Conservation (phyloP, 2,329 filamentous ascomycete genomes). For the Talaromyces albobiverticillius region DNA sequence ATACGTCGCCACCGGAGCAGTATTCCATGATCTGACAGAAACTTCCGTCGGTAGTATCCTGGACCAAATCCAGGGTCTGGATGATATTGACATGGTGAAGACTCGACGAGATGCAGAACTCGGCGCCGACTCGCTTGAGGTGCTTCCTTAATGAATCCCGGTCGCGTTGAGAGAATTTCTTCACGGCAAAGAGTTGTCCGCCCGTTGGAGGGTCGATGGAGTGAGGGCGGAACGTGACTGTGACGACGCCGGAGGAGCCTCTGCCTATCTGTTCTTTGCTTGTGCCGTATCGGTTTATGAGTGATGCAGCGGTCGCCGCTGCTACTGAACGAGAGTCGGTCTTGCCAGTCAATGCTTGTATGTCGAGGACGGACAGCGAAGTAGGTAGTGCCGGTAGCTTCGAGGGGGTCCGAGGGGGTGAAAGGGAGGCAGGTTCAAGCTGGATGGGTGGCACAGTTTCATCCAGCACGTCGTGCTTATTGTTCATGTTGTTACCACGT, state of each 20-base stretch:
- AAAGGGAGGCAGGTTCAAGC: background rate
- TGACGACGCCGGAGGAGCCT: constrained; percentile 83
- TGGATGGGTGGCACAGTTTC: background rate
- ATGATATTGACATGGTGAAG: constrained; percentile 88
- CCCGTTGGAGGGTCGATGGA: constrained; percentile 61
- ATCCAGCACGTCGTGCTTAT: background rate
- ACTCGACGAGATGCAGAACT: constrained; percentile 90
- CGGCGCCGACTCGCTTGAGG: constrained; percentile 82
- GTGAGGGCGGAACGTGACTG: constrained; percentile 83
- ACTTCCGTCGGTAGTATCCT: constrained; percentile 68
- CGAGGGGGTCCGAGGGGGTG: too few relatives aligned
- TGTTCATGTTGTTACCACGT: background rate
- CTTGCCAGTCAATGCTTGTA: background rate
- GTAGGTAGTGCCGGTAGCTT: too few relatives aligned
- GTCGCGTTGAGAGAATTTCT: constrained; percentile 81
- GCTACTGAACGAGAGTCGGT: background rate
- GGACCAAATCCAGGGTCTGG: constrained; percentile 82
- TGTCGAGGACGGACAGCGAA: background rate
- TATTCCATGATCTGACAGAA: constrained; percentile 96
- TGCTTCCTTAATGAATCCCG: constrained; percentile 88
- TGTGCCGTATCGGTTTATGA: constrained; percentile 11
- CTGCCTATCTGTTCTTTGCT: constrained; percentile 60
- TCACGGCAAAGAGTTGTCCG: constrained; percentile 88
- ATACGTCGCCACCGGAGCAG: constrained; percentile 82
- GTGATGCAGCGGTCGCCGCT: too few relatives aligned